Percentiles rank a stretch among this genome's conserved stretches.
phyloP scores from a whole-genome alignment of 2,329 filamentous ascomycete genomes.

The Xylariaceae sp. region DNA sequence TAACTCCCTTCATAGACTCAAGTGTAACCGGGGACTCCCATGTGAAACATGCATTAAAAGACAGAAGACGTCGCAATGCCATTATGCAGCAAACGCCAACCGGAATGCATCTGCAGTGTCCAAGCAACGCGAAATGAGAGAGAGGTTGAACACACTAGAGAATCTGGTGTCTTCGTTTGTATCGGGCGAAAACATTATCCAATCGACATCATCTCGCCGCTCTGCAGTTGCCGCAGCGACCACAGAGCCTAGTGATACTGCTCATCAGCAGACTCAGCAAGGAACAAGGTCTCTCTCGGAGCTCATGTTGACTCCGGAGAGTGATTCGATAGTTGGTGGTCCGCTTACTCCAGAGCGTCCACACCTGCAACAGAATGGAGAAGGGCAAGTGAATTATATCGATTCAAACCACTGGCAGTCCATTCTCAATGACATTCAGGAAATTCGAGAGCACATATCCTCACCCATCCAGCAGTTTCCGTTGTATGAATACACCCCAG shows the following conservation, averaged over 20 bases:
- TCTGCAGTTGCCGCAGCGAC: neutral
- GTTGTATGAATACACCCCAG: neutral
- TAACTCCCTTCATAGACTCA: constrained; percentile 21
- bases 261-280: neutral
- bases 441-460: constrained; percentile 30
- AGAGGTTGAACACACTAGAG: constrained; percentile 30
- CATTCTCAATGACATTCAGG: constrained; percentile 33
- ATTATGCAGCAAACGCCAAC: constrained; percentile 31
- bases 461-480: constrained; percentile 3
- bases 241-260: neutral
- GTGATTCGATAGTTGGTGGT: constrained; percentile 2
- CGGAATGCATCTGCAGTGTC: constrained; percentile 9
- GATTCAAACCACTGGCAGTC: constrained; percentile 34
- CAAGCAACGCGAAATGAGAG: constrained; percentile 14
- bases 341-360: constrained; percentile 11
- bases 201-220: neutral
- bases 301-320: neutral
- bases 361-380: constrained; percentile 13
- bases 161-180: constrained; percentile 23
- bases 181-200: constrained; percentile 10
- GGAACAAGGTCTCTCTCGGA: neutral
- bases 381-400: constrained; percentile 26
- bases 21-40: constrained; percentile 31
- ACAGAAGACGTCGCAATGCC: constrained; percentile 23
- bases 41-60: constrained; percentile 30